Percentiles rank a stretch among this genome's conserved stretches.
Conservation (phyloP, 352 stramenopile genomes). For the Phytopythium helicoides region DNA sequence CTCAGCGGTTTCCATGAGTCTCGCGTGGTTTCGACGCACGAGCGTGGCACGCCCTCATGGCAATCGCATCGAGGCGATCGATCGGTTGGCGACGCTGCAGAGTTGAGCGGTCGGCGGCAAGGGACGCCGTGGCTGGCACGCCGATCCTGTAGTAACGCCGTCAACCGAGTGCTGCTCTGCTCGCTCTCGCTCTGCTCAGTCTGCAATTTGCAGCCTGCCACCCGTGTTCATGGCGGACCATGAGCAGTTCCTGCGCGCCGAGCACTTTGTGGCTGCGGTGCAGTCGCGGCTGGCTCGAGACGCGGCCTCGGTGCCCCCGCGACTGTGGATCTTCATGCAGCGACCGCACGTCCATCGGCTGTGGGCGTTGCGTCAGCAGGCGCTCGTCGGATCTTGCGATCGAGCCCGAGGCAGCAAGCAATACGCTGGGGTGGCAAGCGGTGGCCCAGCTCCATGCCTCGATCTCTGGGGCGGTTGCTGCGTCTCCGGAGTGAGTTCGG, state of each 20-base stretch:
- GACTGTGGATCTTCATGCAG: slow-evolving; percentile 45
- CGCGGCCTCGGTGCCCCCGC: slow-evolving; percentile 38
- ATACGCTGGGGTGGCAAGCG: slow-evolving; percentile 21
- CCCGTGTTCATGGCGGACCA: neutral
- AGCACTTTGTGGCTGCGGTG: slow-evolving; percentile 55
- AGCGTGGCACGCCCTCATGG: too few relatives aligned
- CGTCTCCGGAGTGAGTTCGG: slow-evolving; percentile 26
- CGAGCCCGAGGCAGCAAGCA: slow-evolving; percentile 41
- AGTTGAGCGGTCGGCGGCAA: neutral
- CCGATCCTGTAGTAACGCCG: neutral
- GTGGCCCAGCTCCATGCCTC: neutral
- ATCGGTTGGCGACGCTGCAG: too few relatives aligned
- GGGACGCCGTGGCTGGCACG: too few relatives aligned
- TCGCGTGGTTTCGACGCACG: too few relatives aligned
- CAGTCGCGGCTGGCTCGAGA: slow-evolving; percentile 54
- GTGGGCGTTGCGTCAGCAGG: slow-evolving; percentile 62
- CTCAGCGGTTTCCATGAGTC: too few relatives aligned
- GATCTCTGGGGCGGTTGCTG: slow-evolving; percentile 34
- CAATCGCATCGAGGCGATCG: too few relatives aligned
- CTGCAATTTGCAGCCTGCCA: neutral
- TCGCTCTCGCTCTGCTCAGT: neutral
- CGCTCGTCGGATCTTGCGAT: slow-evolving; percentile 57
- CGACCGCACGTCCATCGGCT: slow-evolving; percentile 33
- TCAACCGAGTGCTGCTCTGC: neutral
- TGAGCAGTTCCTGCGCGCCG: slow-evolving; percentile 32